Conservation (phyloP, 148 eudicot genomes). For the Silene latifolia region DNA sequence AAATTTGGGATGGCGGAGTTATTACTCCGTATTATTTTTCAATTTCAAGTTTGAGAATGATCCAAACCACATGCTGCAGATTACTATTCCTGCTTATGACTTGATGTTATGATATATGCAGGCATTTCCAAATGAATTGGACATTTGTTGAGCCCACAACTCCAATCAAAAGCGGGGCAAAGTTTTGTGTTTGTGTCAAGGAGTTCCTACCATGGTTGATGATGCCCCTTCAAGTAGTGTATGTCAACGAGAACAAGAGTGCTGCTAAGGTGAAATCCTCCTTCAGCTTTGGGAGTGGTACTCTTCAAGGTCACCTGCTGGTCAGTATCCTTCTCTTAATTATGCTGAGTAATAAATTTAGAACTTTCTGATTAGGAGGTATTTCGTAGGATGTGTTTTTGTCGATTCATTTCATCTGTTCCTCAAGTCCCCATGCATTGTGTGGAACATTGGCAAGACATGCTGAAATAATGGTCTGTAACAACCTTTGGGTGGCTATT, state of each 20-base stretch:
- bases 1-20: too few species aligned
- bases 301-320: conserved; percentile 86
- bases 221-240: conserved; percentile 88
- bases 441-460: not conserved
- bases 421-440: not conserved
- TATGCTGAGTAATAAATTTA: not conserved
- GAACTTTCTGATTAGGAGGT: not conserved
- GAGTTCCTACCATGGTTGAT: conserved; percentile 83
- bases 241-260: conserved; percentile 50
- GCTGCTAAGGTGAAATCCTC: conserved; percentile 51
- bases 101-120: conserved; percentile 27
- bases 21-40: not conserved
- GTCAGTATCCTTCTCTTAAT: conserved; percentile 35
- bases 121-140: conserved; percentile 90
- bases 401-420: not conserved
- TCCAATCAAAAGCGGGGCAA: conserved; percentile 61
- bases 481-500: not conserved
- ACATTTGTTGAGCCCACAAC: conserved; percentile 77
- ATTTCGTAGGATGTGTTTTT: not conserved
- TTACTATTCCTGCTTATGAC: not conserved
- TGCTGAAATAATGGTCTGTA: not conserved
- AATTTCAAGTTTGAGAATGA: not conserved
- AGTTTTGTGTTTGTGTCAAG: conserved; percentile 83
- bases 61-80: not conserved
- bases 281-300: conserved; percentile 88